Evolutionary conservation across 371 early-diverging fungal species (phyloP).

Genomic region (Mortierella sp.): DNA sequence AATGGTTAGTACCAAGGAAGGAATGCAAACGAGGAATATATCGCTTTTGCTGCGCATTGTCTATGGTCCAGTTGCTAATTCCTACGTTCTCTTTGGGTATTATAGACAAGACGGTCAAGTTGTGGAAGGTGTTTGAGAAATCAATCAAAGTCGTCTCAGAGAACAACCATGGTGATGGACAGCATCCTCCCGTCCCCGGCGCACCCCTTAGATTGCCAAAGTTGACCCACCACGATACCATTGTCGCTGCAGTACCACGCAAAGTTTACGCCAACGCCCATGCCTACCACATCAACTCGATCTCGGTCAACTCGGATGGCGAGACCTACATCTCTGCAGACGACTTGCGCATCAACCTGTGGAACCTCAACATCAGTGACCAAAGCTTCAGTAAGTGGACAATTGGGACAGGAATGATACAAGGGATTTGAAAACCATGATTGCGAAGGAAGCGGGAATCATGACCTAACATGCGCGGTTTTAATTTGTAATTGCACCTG

Average conservation of each 20-base stretch:
- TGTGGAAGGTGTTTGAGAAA: slow-evolving; percentile 99
- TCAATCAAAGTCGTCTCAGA: slow-evolving; percentile 94
- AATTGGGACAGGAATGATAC: background rate
- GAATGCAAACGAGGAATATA: background rate
- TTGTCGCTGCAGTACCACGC: slow-evolving; percentile 95
- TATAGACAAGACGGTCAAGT: slow-evolving; percentile 98
- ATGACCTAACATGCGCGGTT: background rate
- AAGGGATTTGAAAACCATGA: background rate
- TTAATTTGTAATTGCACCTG: slow-evolving; percentile 5
- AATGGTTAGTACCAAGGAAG: slow-evolving; percentile 78
- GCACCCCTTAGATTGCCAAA: slow-evolving; percentile 84
- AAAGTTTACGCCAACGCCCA: slow-evolving; percentile 99
- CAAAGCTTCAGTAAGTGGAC: slow-evolving; percentile 95
- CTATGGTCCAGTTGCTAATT: background rate
- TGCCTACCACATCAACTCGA: slow-evolving; percentile 99
- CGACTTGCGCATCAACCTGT: slow-evolving; percentile 98
- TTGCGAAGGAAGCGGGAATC: background rate
- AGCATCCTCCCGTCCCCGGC: slow-evolving; percentile 62
- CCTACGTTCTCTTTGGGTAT: background rate
- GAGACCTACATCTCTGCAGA: slow-evolving; percentile 99
- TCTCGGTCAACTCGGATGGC: slow-evolving; percentile 97
- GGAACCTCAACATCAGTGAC: slow-evolving; percentile 97
- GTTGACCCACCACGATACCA: slow-evolving; percentile 93
- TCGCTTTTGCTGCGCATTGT: background rate
- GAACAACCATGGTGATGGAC: slow-evolving; percentile 81